These are phyloP conservation scores for Tieghemiomyces parasiticus DNA, from an alignment of 192 early-diverging fungal species.

Conservation along the genomic window DNA sequence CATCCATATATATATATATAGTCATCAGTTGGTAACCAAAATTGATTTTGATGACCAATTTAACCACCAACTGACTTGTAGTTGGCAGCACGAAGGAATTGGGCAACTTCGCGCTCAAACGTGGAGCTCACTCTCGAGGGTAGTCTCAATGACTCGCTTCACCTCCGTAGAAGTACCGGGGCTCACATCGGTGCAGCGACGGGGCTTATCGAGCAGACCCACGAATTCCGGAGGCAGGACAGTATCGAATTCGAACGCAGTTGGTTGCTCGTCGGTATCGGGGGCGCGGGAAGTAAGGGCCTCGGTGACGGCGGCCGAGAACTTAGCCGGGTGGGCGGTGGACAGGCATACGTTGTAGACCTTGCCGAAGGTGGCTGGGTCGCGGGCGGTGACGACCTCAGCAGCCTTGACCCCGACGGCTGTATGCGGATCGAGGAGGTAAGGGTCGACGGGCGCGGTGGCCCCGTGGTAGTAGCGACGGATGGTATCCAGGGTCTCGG, in stretches of 20 bases:
- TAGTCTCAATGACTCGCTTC: conserved; percentile 33
- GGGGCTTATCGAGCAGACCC: conserved; percentile 52
- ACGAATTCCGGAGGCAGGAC: conserved; percentile 54
- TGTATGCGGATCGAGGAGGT: conserved; percentile 91
- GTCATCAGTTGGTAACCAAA: no score
- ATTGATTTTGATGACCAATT: no score
- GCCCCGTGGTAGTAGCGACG: conserved; percentile 36
- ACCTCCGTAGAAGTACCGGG: conserved; percentile 31
- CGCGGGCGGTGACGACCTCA: conserved; percentile 29
- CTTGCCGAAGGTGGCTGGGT: conserved; percentile 10
- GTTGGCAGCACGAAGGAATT: no score
- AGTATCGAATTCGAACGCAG: conserved; percentile 33
- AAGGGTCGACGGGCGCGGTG: conserved; percentile 32
- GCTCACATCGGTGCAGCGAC: conserved; percentile 35
- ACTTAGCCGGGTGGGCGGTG: conserved; percentile 94
- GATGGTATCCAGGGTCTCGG: conserved; percentile 62
- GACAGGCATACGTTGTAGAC: conserved; percentile 51
- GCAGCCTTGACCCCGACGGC: conserved; percentile 86
- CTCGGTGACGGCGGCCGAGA: conserved; percentile 76
- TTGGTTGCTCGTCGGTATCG: conserved; percentile 4
- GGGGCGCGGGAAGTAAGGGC: conserved; percentile 36
- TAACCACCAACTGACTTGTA: no score
- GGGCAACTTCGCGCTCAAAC: no score
- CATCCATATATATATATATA: no score
- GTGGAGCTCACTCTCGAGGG: no score